Conservation (phyloP, 1,139 yeast genomes). For the Candida sp. region DNA sequence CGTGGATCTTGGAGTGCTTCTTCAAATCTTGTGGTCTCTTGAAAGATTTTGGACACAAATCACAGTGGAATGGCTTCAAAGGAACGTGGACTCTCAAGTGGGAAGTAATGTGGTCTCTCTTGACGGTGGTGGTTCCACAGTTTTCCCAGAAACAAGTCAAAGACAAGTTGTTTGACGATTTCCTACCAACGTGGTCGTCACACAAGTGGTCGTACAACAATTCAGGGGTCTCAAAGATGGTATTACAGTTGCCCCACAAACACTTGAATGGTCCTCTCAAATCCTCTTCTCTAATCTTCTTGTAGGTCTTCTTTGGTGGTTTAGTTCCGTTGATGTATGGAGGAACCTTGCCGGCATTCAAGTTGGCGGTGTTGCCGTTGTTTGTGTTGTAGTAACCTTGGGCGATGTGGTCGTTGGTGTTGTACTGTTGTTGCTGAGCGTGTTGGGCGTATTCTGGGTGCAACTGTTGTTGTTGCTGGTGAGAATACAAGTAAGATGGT, state of each 20-base stretch:
- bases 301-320: conserved; percentile 46
- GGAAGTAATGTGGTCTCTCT: conserved; percentile 95
- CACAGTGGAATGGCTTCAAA: conserved; percentile 86
- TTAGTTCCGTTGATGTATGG: conserved; percentile 4
- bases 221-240: conserved; percentile 68
- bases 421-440: conserved; percentile 6
- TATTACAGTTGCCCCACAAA: conserved; percentile 72
- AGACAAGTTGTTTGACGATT: conserved; percentile 78
- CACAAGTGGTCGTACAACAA: conserved; percentile 84
- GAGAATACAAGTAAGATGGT: conserved; percentile 8
- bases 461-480: conserved; percentile 12
- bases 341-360: neutral
- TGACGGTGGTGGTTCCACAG: conserved; percentile 80
- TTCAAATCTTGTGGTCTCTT: conserved; percentile 97
- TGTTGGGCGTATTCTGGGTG: conserved; percentile 8
- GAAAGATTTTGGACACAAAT: conserved; percentile 78
- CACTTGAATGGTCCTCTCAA: conserved; percentile 66
- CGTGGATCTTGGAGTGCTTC: conserved; percentile 88
- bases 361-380: conserved; percentile 1
- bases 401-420: neutral
- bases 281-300: conserved; percentile 54
- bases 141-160: conserved; percentile 86
- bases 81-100: conserved; percentile 96
- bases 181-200: conserved; percentile 90
- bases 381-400: conserved; percentile 2